phyloP scores from a whole-genome alignment of 495 filamentous ascomycete genomes.

The Talaromyces proteolyticus region DNA sequence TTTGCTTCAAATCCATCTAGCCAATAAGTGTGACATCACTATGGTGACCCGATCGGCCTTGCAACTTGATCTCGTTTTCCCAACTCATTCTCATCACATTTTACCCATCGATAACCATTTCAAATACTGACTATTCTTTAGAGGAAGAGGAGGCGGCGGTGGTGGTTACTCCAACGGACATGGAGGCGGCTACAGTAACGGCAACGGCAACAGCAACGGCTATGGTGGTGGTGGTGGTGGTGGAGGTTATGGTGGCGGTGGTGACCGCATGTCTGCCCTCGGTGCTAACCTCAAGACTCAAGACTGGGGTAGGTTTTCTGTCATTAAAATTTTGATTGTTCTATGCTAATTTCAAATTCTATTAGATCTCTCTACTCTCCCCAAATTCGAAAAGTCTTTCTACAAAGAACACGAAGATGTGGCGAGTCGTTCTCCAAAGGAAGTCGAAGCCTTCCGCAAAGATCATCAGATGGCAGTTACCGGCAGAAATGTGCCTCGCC shows the following conservation, averaged over 20 bases:
- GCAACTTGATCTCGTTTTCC: no score
- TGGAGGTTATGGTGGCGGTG: constrained; percentile 51
- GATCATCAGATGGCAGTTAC: constrained; percentile 73
- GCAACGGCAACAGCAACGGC: constrained; percentile 33
- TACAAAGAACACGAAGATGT: constrained; percentile 92
- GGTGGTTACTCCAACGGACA: constrained; percentile 42
- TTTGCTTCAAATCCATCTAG: no score
- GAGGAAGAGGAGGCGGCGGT: constrained; percentile 36
- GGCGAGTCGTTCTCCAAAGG: constrained; percentile 61
- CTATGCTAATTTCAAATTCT: constrained; percentile 17
- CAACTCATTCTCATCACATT: no score
- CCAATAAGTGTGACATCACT: no score
- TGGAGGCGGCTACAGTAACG: constrained; percentile 28
- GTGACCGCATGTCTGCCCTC: constrained; percentile 91
- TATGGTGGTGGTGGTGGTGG: constrained; percentile 47
- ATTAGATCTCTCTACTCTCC: constrained; percentile 68
- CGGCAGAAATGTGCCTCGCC: constrained; percentile 76
- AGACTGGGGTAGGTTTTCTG: constrained; percentile 64
- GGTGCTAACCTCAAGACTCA: constrained; percentile 81
- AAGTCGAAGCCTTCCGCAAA: constrained; percentile 82
- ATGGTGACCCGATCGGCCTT: no score
- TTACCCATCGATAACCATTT: neutral
- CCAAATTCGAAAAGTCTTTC: constrained; percentile 98
- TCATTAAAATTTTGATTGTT: constrained; percentile 1
- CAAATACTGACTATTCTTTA: constrained; percentile 19